phyloP scores from a whole-genome alignment of 208 protist species.

The Leishmania aethiopica region DNA sequence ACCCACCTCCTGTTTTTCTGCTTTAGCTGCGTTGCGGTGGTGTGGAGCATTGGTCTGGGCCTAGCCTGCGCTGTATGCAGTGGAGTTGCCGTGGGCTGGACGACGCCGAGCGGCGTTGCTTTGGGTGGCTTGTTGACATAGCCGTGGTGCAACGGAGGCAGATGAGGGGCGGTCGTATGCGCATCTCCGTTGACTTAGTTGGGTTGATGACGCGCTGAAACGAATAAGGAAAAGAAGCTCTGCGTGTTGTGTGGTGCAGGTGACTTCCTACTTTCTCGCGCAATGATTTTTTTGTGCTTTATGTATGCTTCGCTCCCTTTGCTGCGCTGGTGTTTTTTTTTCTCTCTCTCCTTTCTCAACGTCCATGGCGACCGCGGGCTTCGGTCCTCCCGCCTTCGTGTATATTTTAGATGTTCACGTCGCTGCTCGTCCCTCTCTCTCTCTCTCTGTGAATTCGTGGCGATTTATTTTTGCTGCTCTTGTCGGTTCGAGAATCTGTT shows the following conservation, averaged over 20 bases:
- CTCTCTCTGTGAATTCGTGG: background rate
- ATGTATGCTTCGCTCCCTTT: background rate
- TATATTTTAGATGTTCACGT: background rate
- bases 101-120: background rate
- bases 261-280: background rate
- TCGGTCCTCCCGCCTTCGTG: background rate
- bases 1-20: background rate
- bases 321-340: background rate
- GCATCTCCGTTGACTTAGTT: background rate
- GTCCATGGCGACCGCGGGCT: background rate
- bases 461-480: background rate
- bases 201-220: background rate
- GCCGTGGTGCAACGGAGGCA: background rate
- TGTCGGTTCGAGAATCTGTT: background rate
- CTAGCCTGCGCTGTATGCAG: background rate
- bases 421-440: too few species aligned
- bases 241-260: too few species aligned
- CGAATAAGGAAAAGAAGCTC: too few species aligned
- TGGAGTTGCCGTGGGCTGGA: background rate
- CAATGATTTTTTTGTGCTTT: background rate
- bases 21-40: background rate
- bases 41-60: background rate
- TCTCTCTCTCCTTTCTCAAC: background rate
- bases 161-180: background rate
- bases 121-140: background rate